Base-by-base conservation (phyloP, 257 asterid genomes). In the Forsythia suspensa region DNA sequence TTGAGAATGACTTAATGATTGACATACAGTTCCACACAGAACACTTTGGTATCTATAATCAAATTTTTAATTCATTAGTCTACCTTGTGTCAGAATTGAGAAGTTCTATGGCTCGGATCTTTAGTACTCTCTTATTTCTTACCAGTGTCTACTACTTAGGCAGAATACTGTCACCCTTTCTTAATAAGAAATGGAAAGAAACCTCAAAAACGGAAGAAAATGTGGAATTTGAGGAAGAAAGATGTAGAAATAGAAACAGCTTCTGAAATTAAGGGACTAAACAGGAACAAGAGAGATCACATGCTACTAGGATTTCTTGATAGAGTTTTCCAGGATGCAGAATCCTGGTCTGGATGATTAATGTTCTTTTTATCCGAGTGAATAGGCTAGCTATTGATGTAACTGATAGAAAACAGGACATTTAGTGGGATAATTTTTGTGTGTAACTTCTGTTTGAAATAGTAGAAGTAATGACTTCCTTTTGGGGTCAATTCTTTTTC, bases 271-370 rank as follows among this genome's bases (percentile, higher is more conserved):
- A 29, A 29, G 34, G 34, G 34, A 29, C 34, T 29, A 29, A 29
- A 29, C 34, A 29, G 34, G 34, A 24, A 24, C 24, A 24, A 24
- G 24, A 24, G 24, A 24, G 24, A 24, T 24, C 67, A 73, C n/a
- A 63, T 52, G 15, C 55, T 63, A 44, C 36, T 38, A 59, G 66
- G 63, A 37, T 16, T 39, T 74, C 18, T 76, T 20, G 74, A n/a
- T 61, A 8, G 69, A 61, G 37, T 61, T 69, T 69, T 71, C 67
- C 12, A 43, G 66, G 67, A 61, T 78, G 82, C 66, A 76, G 39
- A 65, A 57, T 76, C 40, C 75, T 76, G 38, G 69, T 74, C 42
- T 38, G 20, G 43, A 10, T 71, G 38, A 67, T 36, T 67, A 75
- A 55, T 38, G 69, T 71, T 79, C 65, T 36, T 48, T 78, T 65